Percentiles rank a stretch among this genome's conserved stretches.
These are phyloP conservation scores for Pichia sp. DNA, from an alignment of 1,139 yeast genomes.

Conservation along the genomic window DNA sequence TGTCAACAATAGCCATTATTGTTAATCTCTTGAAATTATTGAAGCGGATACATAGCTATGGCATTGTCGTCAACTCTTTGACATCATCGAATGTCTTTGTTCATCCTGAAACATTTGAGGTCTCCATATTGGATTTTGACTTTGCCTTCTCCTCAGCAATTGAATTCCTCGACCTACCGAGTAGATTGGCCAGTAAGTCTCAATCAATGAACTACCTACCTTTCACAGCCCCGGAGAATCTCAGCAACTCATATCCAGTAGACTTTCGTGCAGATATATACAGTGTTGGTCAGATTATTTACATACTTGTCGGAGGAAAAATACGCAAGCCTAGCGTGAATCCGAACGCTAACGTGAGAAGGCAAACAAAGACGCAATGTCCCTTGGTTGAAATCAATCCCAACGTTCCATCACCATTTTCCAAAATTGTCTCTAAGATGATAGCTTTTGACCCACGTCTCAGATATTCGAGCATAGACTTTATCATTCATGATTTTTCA, in stretches of 20 bases:
- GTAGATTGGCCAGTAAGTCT: slow-evolving; percentile 28
- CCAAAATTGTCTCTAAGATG: slow-evolving; percentile 37
- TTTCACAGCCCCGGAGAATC: slow-evolving; percentile 47
- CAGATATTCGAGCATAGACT: slow-evolving; percentile 35
- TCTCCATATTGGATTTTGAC: slow-evolving; percentile 45
- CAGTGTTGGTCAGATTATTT: slow-evolving; percentile 43
- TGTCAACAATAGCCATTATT: slow-evolving; percentile 32
- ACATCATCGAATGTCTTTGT: slow-evolving; percentile 34
- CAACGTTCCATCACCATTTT: slow-evolving; percentile 35
- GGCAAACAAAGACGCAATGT: slow-evolving; percentile 36
- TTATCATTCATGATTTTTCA: slow-evolving; percentile 35
- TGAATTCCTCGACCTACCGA: slow-evolving; percentile 37
- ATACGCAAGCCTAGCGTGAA: slow-evolving; percentile 40
- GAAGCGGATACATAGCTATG: slow-evolving; percentile 34
- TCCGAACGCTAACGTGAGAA: slow-evolving; percentile 36
- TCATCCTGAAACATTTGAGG: slow-evolving; percentile 26
- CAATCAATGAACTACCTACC: slow-evolving; percentile 37
- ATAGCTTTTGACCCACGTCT: slow-evolving; percentile 38
- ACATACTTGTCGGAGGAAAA: slow-evolving; percentile 41
- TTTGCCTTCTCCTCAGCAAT: slow-evolving; percentile 38
- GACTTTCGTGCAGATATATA: slow-evolving; percentile 48
- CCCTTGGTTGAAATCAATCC: slow-evolving; percentile 34
- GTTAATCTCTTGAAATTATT: slow-evolving; percentile 33
- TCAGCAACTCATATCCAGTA: slow-evolving; percentile 37
- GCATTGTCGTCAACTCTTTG: slow-evolving; percentile 46